phyloP scores from a whole-genome alignment of 805 yeast species.

The Candida railenensis region DNA sequence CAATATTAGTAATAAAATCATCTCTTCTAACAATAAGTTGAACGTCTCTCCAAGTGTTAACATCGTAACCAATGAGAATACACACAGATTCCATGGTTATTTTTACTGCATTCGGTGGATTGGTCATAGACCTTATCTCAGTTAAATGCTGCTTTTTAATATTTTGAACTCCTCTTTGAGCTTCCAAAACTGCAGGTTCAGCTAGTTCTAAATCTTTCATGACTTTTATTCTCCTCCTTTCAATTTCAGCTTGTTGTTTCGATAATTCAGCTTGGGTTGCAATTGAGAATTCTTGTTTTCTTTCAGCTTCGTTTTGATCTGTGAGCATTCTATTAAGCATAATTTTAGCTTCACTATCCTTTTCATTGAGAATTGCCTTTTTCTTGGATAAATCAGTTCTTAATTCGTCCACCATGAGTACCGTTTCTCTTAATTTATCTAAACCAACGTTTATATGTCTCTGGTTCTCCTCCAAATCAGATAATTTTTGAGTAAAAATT shows the following conservation, averaged over 20 bases:
- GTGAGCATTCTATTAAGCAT: slow-evolving; percentile 74
- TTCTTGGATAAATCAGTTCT: slow-evolving; percentile 54
- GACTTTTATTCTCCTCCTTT: slow-evolving; percentile 52
- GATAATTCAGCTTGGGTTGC: slow-evolving; percentile 70
- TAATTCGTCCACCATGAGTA: slow-evolving; percentile 64
- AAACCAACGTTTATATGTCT: slow-evolving; percentile 73
- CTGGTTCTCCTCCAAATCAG: slow-evolving; percentile 60
- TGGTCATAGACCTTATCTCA: slow-evolving; percentile 83
- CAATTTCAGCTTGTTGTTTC: slow-evolving; percentile 62
- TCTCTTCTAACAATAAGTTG: slow-evolving; percentile 78
- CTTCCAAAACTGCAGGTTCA: slow-evolving; percentile 82
- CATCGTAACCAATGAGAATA: slow-evolving; percentile 69
- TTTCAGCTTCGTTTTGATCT: slow-evolving; percentile 90
- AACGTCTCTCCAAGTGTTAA: slow-evolving; percentile 76
- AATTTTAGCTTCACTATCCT: slow-evolving; percentile 66
- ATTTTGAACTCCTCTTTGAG: slow-evolving; percentile 85
- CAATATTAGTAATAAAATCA: slow-evolving; percentile 82
- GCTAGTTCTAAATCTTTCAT: slow-evolving; percentile 66
- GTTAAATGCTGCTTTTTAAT: slow-evolving; percentile 91
- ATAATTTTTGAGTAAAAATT: slow-evolving; percentile 43
- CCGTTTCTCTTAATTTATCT: slow-evolving; percentile 73
- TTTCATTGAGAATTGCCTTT: slow-evolving; percentile 45
- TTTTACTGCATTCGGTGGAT: slow-evolving; percentile 88
- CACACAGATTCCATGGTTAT: slow-evolving; percentile 87
- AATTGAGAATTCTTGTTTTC: slow-evolving; percentile 81